Evolutionary conservation across 352 stramenopile species (phyloP), one percentile per base, ranked within the genome.

Genomic region (Discostella stelligera): DNA sequence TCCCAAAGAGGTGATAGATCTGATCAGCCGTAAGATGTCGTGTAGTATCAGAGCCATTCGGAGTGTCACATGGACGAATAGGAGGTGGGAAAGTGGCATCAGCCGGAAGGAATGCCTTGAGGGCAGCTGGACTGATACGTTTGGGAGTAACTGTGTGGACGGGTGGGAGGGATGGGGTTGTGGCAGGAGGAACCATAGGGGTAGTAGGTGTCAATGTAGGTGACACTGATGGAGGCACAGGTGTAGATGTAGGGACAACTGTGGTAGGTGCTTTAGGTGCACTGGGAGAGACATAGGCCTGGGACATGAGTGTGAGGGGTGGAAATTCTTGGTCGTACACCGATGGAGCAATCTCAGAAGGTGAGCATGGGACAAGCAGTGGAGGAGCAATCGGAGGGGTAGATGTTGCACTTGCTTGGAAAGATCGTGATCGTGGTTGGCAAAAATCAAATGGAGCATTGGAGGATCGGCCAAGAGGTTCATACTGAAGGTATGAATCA

Each of bases 71-170:
- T 32, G 27, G 27, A 6, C 27, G 27, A 0, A 60, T 59, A 32
- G 46, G 65, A 16, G 64, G 55, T 13, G 59, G 27, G 2, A 2
- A 2, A 32, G 5, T 5, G 2, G 27, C 27, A 5, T 5, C 27
- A 32, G 5, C 27, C 2, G 27, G 27, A 6, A 32, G 27, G 5
- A 32, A 32, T 5, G 27, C 27, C 5, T 32, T 32, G 2, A 32
- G 5, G 5, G 27, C 27, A 2, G 27, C 27, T 6, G 27, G 27
- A n/a, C n/a, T 32, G 27, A 32, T 32, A 32, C 27, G 27, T 70
- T 46, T 71, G 32, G 14, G 58, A 70, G 41, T 70, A 44, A 25
- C 65, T 70, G 1, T n/a, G n/a, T n/a, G n/a, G 59, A 48, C n/a
- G 30, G 49, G 52, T 77, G 58, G 44, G 58, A 77, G 8, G 59